A percentile compares a stretch with the other conserved stretches of the same genome.
These are phyloP conservation scores for Rehmannia glutinosa DNA, from an alignment of 257 asterid genomes.

Conservation along the genomic window DNA sequence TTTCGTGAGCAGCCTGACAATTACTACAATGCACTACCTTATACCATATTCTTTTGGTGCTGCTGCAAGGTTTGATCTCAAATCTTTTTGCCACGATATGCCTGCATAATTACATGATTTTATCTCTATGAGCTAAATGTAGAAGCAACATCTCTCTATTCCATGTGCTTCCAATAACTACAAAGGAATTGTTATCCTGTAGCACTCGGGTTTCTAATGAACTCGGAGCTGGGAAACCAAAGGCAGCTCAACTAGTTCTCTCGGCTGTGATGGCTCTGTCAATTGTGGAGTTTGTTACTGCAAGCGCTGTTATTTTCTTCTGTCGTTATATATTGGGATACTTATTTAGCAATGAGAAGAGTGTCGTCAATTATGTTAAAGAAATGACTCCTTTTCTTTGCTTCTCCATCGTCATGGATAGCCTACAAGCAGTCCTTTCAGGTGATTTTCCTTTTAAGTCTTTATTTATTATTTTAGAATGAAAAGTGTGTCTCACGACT, in stretches of 20 bases:
- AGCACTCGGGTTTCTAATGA: slow-evolving; percentile 70
- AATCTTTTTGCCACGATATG: not conserved
- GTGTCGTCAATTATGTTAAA: slow-evolving; percentile 43
- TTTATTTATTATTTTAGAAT: not conserved
- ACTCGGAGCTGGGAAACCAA: slow-evolving; percentile 69
- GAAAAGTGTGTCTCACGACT: too few relatives aligned
- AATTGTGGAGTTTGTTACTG: slow-evolving; percentile 35
- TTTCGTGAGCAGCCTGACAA: slow-evolving; percentile 46
- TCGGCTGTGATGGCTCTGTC: slow-evolving; percentile 32
- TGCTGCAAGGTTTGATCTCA: slow-evolving; percentile 64
- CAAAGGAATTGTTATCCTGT: not conserved
- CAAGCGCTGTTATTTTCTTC: slow-evolving; percentile 31
- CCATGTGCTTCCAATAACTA: not conserved
- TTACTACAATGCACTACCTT: slow-evolving; percentile 49
- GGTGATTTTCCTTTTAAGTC: slow-evolving; percentile 18
- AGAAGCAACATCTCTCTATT: not conserved
- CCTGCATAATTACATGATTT: not conserved
- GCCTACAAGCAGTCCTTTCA: slow-evolving; percentile 52
- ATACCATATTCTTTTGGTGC: slow-evolving; percentile 61
- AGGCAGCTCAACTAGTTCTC: slow-evolving; percentile 41
- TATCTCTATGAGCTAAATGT: slow-evolving; percentile 2
- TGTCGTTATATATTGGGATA: slow-evolving; percentile 49
- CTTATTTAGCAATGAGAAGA: slow-evolving; percentile 44
- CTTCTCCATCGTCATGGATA: slow-evolving; percentile 43
- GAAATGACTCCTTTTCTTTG: slow-evolving; percentile 53